phyloP scores from a whole-genome alignment of 1,284 basidiomycete species.

The Marasmius tenuissimus region DNA sequence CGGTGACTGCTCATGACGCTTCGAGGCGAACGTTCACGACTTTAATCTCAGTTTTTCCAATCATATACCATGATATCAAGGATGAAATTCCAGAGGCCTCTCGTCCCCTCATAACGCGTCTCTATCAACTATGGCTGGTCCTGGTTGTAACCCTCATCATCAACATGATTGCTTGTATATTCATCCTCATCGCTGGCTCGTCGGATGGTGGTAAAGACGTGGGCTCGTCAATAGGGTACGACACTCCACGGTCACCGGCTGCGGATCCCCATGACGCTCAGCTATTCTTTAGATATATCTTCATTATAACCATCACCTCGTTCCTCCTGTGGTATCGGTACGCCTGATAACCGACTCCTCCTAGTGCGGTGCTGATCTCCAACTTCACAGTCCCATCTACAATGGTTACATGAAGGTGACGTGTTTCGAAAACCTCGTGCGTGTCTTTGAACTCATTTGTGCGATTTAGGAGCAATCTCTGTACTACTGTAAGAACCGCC shows the following conservation, averaged over 20 bases:
- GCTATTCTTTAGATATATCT: conserved; percentile 65
- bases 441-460: conserved; percentile 14
- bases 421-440: conserved; percentile 12
- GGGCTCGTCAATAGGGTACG: conserved; percentile 77
- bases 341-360: conserved; percentile 16
- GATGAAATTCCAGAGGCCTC: conserved; percentile 88
- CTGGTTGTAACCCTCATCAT: conserved; percentile 77
- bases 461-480: conserved; percentile 73
- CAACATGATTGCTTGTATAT: conserved; percentile 91
- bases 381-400: conserved; percentile 77
- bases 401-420: conserved; percentile 94
- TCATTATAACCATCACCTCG: conserved; percentile 78
- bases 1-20: no score
- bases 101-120: conserved; percentile 75
- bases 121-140: conserved; percentile 89
- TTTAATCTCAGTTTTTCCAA: conserved; percentile 71
- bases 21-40: no score
- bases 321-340: conserved; percentile 93
- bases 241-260: conserved; percentile 24
- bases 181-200: conserved; percentile 78
- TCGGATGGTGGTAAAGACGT: conserved; percentile 80
- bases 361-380: conserved; percentile 11
- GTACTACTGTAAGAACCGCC: conserved; percentile 69
- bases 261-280: conserved; percentile 18
- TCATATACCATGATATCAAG: conserved; percentile 91